These are phyloP conservation scores for Pouteria campechiana DNA, from an alignment of 179 eudicot genomes.

Conservation along the genomic window DNA sequence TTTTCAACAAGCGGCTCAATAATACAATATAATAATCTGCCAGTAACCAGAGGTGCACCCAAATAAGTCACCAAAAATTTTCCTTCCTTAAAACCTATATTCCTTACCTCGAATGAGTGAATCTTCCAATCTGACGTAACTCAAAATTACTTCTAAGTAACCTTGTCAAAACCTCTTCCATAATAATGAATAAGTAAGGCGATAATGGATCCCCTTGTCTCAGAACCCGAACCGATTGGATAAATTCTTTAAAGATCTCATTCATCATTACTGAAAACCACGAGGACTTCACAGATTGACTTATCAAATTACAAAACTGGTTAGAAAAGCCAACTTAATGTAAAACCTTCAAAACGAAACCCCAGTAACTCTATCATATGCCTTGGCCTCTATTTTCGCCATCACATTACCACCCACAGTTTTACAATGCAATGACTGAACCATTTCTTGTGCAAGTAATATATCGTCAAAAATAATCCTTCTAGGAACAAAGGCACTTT, in stretches of 20 bases:
- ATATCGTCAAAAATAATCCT: not conserved
- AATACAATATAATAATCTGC: not conserved
- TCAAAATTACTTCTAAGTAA: not conserved
- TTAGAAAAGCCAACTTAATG: not conserved
- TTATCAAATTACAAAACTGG: not conserved
- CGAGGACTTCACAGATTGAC: not conserved
- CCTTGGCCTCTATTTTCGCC: not conserved
- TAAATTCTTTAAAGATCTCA: not conserved
- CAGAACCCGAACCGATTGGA: not conserved
- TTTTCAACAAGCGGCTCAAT: not conserved
- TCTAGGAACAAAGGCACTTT: not conserved
- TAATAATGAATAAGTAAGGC: not conserved
- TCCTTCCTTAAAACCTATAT: not conserved
- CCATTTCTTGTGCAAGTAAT: not conserved
- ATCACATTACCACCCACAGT: not conserved
- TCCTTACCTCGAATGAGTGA: not conserved
- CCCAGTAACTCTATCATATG: not conserved
- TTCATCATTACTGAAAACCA: not conserved
- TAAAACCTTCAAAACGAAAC: no score
- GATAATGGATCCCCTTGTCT: not conserved
- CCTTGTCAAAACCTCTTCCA: not conserved
- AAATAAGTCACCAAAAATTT: not conserved
- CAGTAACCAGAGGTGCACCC: not conserved
- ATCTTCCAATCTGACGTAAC: not conserved
- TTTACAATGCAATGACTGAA: not conserved